Evolutionary conservation across 164 flowering plant species (phyloP), one percentile per base, ranked within the genome.

Genomic region (Stephania cephalantha): DNA sequence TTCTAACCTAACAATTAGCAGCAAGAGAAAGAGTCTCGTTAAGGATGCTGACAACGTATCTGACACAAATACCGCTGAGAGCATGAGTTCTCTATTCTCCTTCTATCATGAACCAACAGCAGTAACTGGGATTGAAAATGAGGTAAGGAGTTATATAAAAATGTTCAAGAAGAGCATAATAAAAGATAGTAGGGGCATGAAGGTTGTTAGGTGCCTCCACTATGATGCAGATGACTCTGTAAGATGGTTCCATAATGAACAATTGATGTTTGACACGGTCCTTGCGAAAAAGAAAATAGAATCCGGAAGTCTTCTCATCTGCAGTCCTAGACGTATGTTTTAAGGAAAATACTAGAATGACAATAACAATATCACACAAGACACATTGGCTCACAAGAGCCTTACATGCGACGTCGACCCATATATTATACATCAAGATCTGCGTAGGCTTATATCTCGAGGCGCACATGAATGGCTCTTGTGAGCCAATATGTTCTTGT

Each of bases 231-330:
- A 79, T 13, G 89, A 81, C 45, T 88, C 80, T 50, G 75, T 45
- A 46, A 55, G 76, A 35, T 72, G 76, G 35, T 71, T 75, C 55
- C 67, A 72, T 12, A 65, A 76, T 12, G 86, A 91, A 73, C 79
- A 75, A 76, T 68, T 89, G 52, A 74, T 93, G 76, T 80, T 86
- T 75, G 91, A 91, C 71, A 83, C 72, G 70, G 87, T 91, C 63
- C 17, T 81, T 5, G 50, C 73, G 18, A 87, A 77, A 73, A 89
- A 81, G 79, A 84, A 91, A 83, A 79, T 88, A 50, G 83, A 87
- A 31, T 87, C 88, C 53, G 95, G 97, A 15, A 78, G 88, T 74
- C 74, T 93, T 74, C 87, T 85, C 58, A 82, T 92, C 8, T 92
- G 97, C 52, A 68, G 79, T 69, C 80, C 83, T 75, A 82, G 88